Base-by-base conservation (phyloP, 805 yeast genomes). In the Ogataea nakhonphanomensis region DNA sequence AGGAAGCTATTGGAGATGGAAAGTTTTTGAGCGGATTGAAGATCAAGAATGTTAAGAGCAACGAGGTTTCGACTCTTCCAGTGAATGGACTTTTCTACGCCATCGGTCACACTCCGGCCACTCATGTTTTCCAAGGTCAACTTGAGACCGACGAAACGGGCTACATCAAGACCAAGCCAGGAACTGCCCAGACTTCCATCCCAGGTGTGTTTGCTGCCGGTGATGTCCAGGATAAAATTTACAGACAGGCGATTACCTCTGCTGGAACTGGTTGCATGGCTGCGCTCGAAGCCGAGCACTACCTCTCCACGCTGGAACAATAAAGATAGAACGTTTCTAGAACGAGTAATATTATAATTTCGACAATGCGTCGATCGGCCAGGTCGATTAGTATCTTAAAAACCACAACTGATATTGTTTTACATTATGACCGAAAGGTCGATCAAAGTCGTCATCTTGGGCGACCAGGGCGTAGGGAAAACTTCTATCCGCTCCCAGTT, bases 181-280 rank as follows among this genome's bases (percentile, higher is more conserved):
- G 98, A 48, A 71, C 95, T 14, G 71, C 98, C 12, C 67, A 71
- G 55, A 93, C 99, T 34, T 80, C 95, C 10, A 77, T 91, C 44
- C 78, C 76, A 58, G 98, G 97, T 63, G 86, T 93, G 47, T 93
- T 84, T 55, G 99, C 99, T 45, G 99, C 99, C 45, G 99, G 99
- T 69, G 99, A 93, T 62, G 99, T 93, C 43, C 99, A 93, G 70
- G 99, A 93, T 69, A 83, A 87, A 66, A 79, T 78, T 64, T 93
- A 91, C 70, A 87, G 99, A 80, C 99, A 93, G 73, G 99, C 99
- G 44, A 88, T 93, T 61, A 93, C 99, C 30, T 89, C 97, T 64
- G 99, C 99, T n/a, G 99, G 99, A 61, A 77, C 96, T 49, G 99
- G 99, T 49, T 93, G 99, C 76, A 91, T 90, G 97, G 99, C 99